These are phyloP conservation scores for Phytopythium vexans DNA, from an alignment of 352 stramenopile genomes.

Conservation along the genomic window DNA sequence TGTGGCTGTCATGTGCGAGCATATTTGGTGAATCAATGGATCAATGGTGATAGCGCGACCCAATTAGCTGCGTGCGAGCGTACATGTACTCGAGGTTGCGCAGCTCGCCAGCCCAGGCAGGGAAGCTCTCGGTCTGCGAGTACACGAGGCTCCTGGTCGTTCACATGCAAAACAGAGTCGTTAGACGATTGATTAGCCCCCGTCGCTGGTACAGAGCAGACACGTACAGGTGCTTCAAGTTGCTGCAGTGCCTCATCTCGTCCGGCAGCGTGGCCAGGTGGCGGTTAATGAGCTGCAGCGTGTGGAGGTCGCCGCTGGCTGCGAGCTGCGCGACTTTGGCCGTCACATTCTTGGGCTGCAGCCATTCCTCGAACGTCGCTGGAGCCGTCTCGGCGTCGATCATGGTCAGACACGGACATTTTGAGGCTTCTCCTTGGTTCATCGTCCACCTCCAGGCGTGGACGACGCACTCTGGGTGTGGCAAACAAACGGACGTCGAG, in stretches of 20 bases:
- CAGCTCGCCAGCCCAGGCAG: constrained; percentile 3
- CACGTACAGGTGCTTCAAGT: constrained; percentile 6
- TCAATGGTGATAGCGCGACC: no score
- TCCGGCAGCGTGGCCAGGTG: constrained; percentile 9
- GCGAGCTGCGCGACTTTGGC: constrained; percentile 14
- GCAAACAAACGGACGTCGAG: constrained; percentile 6
- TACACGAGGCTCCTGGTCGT: constrained; percentile 7
- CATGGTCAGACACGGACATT: constrained; percentile 15
- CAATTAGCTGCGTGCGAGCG: no score
- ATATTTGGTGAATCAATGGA: no score
- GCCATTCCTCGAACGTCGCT: constrained; percentile 8
- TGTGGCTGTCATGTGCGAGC: no score
- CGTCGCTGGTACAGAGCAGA: no score
- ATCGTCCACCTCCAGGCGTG: constrained; percentile 19
- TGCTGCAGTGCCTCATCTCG: constrained; percentile 7
- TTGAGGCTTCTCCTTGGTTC: background rate
- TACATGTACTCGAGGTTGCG: constrained; percentile 8
- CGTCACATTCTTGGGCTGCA: constrained; percentile 4
- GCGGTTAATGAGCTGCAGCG: constrained; percentile 13
- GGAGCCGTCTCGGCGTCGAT: constrained; percentile 14
- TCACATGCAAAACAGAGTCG: background rate
- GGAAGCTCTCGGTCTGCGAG: background rate
- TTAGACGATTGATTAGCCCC: background rate
- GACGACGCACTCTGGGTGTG: constrained; percentile 16
- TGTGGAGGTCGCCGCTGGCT: constrained; percentile 6